Evolutionary conservation across 2,329 filamentous ascomycete genomes (phyloP), one percentile per base, ranked within the genome.

Genomic region (Nannizzia gypsea): DNA sequence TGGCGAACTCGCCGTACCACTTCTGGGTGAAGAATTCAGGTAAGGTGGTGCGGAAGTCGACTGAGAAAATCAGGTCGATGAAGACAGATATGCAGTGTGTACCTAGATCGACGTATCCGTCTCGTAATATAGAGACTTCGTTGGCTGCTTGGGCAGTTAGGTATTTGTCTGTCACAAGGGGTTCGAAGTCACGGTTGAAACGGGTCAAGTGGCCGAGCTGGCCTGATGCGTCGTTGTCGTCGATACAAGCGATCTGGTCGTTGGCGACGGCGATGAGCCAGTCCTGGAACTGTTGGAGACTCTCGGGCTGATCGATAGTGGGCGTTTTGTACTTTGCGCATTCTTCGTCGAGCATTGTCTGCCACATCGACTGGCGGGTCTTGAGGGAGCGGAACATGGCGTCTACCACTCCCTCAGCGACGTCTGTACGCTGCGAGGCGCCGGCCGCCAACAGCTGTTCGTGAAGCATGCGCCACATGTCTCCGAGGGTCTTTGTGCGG

Each of bases 251-350:
- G 71, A 99, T 97, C 73, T 99, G 93, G 75, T 99, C 93, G 76
- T 99, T 99, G 66, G 95, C 93, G 60, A 95, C 90, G 52, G 93
- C 91, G 58, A 99, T 85, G 60, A 99, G 86, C 90, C 92, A 99
- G 76, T 99, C 93, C 69, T 86, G 83, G 48, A 85, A 72, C 20
- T 80, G 73, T 71, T 95, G 89, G 28, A 96, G 78, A 2, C 87
- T 83, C 71, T 95, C 90, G 68, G 71, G 68, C 63, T 76, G 73
- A 17, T 78, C 76, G 13, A 72, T 69, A 61, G 75, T 67, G 62
- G 75, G 66, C 61, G 70, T 66, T 71, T 87, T 86, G 73, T 90
- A 95, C 67, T 85, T 87, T 56, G 78, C 77, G 20, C 86, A 86
- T 75, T 99, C 93, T 17, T 91, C 86, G 64, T 96, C 89, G 60